Evolutionary conservation across 139 green algal species (phyloP), one percentile per base, ranked within the genome.

Genomic region (Chlamydomonas incerta): DNA sequence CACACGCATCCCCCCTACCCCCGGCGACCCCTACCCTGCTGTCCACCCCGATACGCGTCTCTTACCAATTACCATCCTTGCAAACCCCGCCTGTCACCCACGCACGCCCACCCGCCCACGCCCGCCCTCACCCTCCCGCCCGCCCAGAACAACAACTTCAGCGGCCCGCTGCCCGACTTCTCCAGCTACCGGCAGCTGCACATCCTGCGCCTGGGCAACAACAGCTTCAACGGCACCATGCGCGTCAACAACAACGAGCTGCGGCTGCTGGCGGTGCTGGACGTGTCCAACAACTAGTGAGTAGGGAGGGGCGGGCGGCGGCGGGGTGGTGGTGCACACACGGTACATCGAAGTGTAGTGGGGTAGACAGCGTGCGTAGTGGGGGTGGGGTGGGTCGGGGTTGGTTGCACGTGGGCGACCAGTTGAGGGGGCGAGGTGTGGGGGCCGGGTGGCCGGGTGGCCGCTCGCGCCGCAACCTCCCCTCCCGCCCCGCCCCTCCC

Each of bases 131-230:
- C n/a, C 17, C 35, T 28, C 23, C 29, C 28, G 24, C 66, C 41
- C 55, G 55, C 21, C 62, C 74, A 88, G 84, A 85, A 74, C 74
- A 88, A 88, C 75, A 28, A 68, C 35, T 29, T 89, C 1, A 34
- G 13, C 13, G 85, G 85, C 21, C 26, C 41, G 29, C 28, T 86
- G 26, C 85, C 77, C 24, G 69, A 74, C 60, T 28, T 89, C 11
- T 26, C 47, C 10, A 37, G 35, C 31, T 89, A 82, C 77, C 23
- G 60, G 52, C 68, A 82, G 85, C 71, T 89, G 47, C 85, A 89
- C 70, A 89, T 89, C 58, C 50, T 77, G n/a, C 85, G 76, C 37
- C 46, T 89, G 46, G 76, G 68, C 33, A 88, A 88, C 81, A 93
- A 93, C 83, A 85, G 35, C 74, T 83, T 93, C 65, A 65, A 34